Base-by-base conservation (phyloP, 2,329 filamentous ascomycete genomes). In the Colletotrichum tropicale region DNA sequence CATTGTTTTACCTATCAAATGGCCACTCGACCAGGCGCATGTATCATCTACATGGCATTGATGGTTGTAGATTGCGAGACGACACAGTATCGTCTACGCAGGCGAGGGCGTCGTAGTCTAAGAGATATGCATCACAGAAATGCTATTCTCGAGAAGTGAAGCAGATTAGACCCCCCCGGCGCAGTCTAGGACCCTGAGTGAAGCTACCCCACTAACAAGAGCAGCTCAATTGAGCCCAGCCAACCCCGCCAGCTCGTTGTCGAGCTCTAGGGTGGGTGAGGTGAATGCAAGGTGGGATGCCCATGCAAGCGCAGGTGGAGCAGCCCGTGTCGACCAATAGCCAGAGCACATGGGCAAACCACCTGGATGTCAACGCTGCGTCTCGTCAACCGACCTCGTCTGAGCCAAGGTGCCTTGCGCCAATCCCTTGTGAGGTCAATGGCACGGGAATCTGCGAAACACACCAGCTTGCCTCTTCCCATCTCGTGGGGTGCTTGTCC, bases 271-370 rank as follows among this genome's bases (percentile, higher is more conserved):
- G 28, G 71, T 70, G 70, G 43, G 60, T 74, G 66, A 69, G 58
- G 60, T 66, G 24, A 70, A 75, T n/a, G 70, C 60, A 48, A 21
- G 43, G 43, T 48, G 43, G 65, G 52, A 24, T 70, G 71, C 60
- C 71, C 66, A 70, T 75, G 64, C 71, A 34, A 65, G 34, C 21
- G 66, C 48, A 52, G 38, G 74, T 76, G 78, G 75, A 48, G 43
- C 69, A 69, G 43, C 32, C 56, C 71, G 79, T 79, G 80, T 82
- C 80, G 82, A 77, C 86, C 86, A 87, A 87, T 87, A 80, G 79
- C 83, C 86, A 81, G 80, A 80, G 82, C 86, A 87, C 86, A 87
- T 87, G 85, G 77, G 67, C 68, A 77, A 78, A 61, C 56, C 75
- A 76, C 76, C 52, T 76, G 72, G 77, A 32, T 64, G 48, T 55